These are phyloP conservation scores for Hypoxylon perforatum DNA, from an alignment of 495 filamentous ascomycete species.

Conservation along the genomic window DNA sequence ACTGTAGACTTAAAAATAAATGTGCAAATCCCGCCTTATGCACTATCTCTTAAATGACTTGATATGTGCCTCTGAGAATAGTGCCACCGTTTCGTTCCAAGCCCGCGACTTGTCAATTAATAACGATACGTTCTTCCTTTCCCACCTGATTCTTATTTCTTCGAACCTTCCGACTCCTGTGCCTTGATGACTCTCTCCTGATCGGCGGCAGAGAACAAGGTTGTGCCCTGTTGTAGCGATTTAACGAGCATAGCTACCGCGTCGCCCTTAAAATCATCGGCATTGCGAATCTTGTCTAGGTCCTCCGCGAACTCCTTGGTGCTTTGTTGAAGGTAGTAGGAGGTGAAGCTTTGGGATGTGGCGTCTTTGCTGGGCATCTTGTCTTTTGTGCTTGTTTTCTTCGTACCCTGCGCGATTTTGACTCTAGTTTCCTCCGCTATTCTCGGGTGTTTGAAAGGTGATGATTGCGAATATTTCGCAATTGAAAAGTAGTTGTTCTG, in stretches of 20 bases:
- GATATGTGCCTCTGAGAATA: neutral
- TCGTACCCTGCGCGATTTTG: neutral
- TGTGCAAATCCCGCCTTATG: too few species aligned
- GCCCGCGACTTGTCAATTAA: neutral
- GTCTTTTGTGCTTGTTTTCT: slow-evolving; percentile 1
- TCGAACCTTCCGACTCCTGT: slow-evolving; percentile 6
- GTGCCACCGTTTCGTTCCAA: neutral
- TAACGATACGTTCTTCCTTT: neutral
- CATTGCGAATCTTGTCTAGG: slow-evolving; percentile 70
- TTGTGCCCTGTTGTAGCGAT: slow-evolving; percentile 72
- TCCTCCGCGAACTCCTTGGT: slow-evolving; percentile 78
- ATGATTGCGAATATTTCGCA: too few species aligned
- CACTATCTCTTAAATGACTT: too few species aligned
- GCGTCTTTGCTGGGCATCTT: slow-evolving; percentile 40
- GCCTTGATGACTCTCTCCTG: slow-evolving; percentile 51
- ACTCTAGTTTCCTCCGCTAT: neutral
- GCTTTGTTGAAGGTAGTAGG: slow-evolving; percentile 71
- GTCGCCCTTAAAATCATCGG: slow-evolving; percentile 73
- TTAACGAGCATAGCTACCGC: slow-evolving; percentile 70
- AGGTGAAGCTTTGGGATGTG: slow-evolving; percentile 61
- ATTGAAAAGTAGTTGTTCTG: too few species aligned
- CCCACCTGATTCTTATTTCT: neutral
- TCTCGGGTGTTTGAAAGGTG: neutral
- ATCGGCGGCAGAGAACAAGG: slow-evolving; percentile 57
- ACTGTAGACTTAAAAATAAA: too few species aligned